These are phyloP conservation scores for Rachicladosporium sp. DNA, from an alignment of 2,329 filamentous ascomycete species.

Conservation along the genomic window DNA sequence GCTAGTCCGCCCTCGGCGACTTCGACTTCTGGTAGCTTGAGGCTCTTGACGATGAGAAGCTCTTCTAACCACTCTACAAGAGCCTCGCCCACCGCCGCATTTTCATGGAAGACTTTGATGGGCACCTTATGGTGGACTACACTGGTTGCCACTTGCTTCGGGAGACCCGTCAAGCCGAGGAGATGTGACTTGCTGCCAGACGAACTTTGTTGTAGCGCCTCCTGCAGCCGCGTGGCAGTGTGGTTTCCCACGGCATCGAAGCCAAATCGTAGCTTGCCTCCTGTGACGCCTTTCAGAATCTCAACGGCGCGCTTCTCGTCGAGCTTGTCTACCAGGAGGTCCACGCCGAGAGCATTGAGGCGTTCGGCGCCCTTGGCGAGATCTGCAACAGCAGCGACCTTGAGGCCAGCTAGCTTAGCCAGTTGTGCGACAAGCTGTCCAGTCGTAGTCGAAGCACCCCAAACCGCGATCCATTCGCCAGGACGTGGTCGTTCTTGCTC, in stretches of 20 bases:
- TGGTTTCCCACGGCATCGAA: constrained; percentile 57
- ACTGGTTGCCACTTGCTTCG: constrained; percentile 40
- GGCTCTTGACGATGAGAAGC: constrained; percentile 41
- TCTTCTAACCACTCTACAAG: constrained; percentile 56
- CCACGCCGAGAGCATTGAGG: constrained; percentile 42
- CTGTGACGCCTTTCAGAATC: constrained; percentile 49
- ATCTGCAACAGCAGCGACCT: constrained; percentile 55
- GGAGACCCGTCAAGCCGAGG: constrained; percentile 54
- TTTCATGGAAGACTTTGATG: constrained; percentile 64
- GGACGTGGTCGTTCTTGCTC: constrained; percentile 40
- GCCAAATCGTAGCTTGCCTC: constrained; percentile 49
- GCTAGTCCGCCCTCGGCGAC: constrained; percentile 51
- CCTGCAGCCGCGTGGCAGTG: constrained; percentile 46
- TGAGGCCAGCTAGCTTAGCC: constrained; percentile 52
- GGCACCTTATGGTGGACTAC: constrained; percentile 53
- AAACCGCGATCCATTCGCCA: constrained; percentile 62
- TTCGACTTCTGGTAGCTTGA: constrained; percentile 54
- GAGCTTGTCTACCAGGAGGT: constrained; percentile 57
- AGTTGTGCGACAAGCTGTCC: constrained; percentile 56
- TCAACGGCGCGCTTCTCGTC: constrained; percentile 51
- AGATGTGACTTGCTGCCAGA: constrained; percentile 38
- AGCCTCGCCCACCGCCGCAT: constrained; percentile 48
- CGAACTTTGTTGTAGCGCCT: constrained; percentile 32
- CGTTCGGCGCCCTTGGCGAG: constrained; percentile 51
- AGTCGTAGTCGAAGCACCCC: constrained; percentile 64